phyloP scores from a whole-genome alignment of 306 rosid genomes.

The Oemleria cerasiformis region DNA sequence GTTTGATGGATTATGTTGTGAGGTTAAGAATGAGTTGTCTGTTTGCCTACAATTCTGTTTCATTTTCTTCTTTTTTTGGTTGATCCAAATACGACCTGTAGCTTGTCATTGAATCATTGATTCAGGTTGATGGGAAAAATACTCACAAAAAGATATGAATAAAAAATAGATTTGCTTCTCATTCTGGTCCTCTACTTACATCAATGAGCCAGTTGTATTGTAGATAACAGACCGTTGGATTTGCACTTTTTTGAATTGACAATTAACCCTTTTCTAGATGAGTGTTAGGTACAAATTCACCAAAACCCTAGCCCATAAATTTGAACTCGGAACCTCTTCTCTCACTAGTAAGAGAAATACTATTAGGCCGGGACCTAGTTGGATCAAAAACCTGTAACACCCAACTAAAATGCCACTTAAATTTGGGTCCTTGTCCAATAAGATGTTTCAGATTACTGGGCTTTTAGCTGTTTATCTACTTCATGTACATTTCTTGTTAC shows the following conservation, averaged over 20 bases:
- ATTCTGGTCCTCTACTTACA: background rate
- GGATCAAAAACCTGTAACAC: too few species aligned
- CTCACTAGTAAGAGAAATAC: too few species aligned
- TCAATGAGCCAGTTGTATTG: background rate
- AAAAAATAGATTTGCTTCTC: background rate
- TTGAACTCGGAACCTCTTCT: background rate
- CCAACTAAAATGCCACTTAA: too few species aligned
- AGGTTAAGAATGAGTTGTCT: slow-evolving; percentile 6
- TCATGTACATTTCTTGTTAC: background rate
- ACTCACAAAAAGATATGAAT: background rate
- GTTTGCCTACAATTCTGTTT: slow-evolving; percentile 2
- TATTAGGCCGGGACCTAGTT: too few species aligned
- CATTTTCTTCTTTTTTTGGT: background rate
- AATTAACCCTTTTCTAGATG: background rate
- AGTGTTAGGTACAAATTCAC: background rate
- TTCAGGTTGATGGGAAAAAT: background rate
- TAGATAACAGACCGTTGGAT: background rate
- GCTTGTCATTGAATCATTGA: background rate
- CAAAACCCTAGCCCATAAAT: background rate
- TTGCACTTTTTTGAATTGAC: background rate
- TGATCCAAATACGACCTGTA: background rate
- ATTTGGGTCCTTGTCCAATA: background rate
- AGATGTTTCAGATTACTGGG: background rate
- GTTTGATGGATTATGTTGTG: background rate
- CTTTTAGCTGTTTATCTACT: background rate